These are phyloP conservation scores for Rickenella mellea DNA, from an alignment of 768 basidiomycete species.

Conservation along the genomic window DNA sequence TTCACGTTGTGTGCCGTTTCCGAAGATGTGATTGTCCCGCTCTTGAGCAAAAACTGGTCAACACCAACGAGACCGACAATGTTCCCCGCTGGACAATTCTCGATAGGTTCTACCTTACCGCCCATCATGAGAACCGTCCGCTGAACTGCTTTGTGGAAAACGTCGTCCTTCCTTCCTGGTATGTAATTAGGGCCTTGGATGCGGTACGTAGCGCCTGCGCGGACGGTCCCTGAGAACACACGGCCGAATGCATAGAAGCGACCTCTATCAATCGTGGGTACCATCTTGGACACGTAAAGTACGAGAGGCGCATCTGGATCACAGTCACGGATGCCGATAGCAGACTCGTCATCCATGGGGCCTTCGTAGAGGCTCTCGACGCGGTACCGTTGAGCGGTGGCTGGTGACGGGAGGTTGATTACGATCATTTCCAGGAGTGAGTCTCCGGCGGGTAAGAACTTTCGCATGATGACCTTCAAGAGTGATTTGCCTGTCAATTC, in stretches of 20 bases:
- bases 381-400: slow-evolving; percentile 39
- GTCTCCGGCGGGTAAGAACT: slow-evolving; percentile 45
- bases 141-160: slow-evolving; percentile 34
- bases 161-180: slow-evolving; percentile 41
- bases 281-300: slow-evolving; percentile 48
- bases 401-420: slow-evolving; percentile 42
- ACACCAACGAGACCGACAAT: slow-evolving; percentile 45
- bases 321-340: slow-evolving; percentile 43
- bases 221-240: slow-evolving; percentile 46
- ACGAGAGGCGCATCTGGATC: slow-evolving; percentile 42
- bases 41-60: slow-evolving; percentile 48
- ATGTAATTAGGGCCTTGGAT: slow-evolving; percentile 48
- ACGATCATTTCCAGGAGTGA: slow-evolving; percentile 44
- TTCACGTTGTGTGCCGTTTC: slow-evolving; percentile 48
- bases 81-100: slow-evolving; percentile 45
- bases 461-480: slow-evolving; percentile 41
- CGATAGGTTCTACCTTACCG: slow-evolving; percentile 38
- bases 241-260: slow-evolving; percentile 51
- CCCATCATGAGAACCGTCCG: slow-evolving; percentile 49
- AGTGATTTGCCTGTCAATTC: slow-evolving; percentile 41
- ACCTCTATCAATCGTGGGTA: slow-evolving; percentile 45
- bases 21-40: slow-evolving; percentile 40
- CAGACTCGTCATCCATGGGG: slow-evolving; percentile 45
- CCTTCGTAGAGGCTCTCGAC: slow-evolving; percentile 47
- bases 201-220: slow-evolving; percentile 39